Evolutionary conservation across 176 grass and related monocot genomes (phyloP), one percentile per base, ranked within the genome.

Genomic region (Saccharum officinarum): DNA sequence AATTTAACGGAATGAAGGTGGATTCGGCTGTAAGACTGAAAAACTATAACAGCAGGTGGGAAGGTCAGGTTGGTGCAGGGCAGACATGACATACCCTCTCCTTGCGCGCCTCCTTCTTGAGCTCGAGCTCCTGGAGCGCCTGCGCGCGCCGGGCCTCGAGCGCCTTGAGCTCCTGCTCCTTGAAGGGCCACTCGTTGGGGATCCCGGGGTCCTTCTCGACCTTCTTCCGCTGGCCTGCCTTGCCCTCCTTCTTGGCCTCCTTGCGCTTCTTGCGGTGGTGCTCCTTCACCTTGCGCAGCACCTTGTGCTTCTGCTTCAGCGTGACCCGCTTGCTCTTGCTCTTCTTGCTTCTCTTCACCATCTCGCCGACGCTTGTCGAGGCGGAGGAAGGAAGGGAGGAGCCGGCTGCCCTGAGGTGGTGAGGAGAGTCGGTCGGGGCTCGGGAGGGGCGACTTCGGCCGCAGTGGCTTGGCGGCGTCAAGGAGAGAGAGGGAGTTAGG

Each of bases 111-210:
- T 92, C 97, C 69, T 96, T 96, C 86, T 99, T 99, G 70, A 79
- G 83, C 88, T 96, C 97, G 28, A 91, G 75, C 60, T 99, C 93
- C 90, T 96, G 92, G 28, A 99, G n/a, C 14, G 89, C 97, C 26
- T 78, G 77, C 30, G 75, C 84, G 28, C 97, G 85, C 3, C 92
- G 86, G 3, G 61, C 82, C 86, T 99, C 97, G 16, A 98, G 93
- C 11, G 90, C 84, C 86, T 94, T 96, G 67, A 99, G 90, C 75
- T 99, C 97, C 76, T 92, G 86, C 76, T 95, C 93, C 90, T 96
- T 99, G 74, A 99, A 99, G 45, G 97, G 97, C 93, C 97, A 99
- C 22, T 99, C 92, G 82, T 96, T 96, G 71, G 92, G 97, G 80
- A 99, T 99, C 6, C 93, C 93, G 15, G 97, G 97, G 81, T 99